Conservation (phyloP, 2,329 filamentous ascomycete genomes). For the Cladosporium sp. region DNA sequence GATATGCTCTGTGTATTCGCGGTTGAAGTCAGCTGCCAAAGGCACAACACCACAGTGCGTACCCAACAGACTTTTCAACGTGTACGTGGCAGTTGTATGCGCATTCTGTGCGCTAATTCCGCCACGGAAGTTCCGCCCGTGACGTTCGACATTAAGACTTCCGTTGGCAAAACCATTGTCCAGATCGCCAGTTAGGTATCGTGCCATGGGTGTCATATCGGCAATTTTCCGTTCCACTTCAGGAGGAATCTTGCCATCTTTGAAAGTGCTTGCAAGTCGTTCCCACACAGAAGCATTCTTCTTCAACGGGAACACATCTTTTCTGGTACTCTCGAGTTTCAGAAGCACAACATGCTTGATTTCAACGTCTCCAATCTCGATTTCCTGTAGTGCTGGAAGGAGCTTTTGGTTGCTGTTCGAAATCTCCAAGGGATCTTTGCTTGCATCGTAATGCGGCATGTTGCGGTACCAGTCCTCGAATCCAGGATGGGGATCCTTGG, state of each 20-base stretch:
- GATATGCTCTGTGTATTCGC: conserved; percentile 33
- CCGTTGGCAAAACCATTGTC: conserved; percentile 3
- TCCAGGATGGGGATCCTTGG: conserved; percentile 4
- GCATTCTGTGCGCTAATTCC: conserved; percentile 28
- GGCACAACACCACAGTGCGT: conserved; percentile 40
- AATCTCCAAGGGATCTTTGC: conserved; percentile 35
- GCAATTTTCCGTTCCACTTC: conserved; percentile 1
- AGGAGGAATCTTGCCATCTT: neutral
- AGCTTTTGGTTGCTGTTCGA: conserved; percentile 34
- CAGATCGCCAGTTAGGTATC: conserved; percentile 6
- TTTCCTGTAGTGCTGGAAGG: conserved; percentile 28
- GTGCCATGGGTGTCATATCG: conserved; percentile 4
- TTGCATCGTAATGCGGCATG: conserved; percentile 28
- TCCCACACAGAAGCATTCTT: conserved; percentile 34
- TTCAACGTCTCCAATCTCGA: conserved; percentile 28
- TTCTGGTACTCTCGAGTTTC: conserved; percentile 39
- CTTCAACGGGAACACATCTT: conserved; percentile 38
- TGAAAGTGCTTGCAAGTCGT: conserved; percentile 18
- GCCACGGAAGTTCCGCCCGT: conserved; percentile 2
- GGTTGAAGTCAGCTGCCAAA: conserved; percentile 38
- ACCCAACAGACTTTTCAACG: conserved; percentile 37
- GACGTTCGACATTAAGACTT: conserved; percentile 4
- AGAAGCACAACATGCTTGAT: conserved; percentile 39
- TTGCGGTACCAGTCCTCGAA: conserved; percentile 11
- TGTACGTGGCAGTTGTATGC: conserved; percentile 36